Evolutionary conservation across 225 moss, liverwort and hornwort species (phyloP).

Genomic region (Sphagnum tenellum): DNA sequence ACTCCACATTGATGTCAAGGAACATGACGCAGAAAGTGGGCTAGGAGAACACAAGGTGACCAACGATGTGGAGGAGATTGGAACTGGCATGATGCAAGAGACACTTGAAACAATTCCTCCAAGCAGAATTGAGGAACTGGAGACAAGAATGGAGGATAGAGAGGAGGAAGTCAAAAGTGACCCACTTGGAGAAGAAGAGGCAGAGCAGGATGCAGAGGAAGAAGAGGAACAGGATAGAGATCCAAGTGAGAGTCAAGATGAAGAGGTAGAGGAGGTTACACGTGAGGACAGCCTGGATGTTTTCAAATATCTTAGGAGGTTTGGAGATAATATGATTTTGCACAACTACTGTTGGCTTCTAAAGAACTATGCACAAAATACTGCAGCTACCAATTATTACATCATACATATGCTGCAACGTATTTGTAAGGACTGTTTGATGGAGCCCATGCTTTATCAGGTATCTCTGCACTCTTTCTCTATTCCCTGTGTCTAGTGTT

Average conservation of each 20-base stretch:
- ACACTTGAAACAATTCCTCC: no score
- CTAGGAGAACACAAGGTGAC: no score
- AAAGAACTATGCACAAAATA: constrained; percentile 63
- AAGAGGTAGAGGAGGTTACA: constrained; percentile 35
- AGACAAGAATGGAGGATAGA: no score
- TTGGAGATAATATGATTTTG: constrained; percentile 68
- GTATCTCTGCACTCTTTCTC: constrained; percentile 16
- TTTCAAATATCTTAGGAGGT: constrained; percentile 35
- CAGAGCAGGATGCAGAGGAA: constrained; percentile 12
- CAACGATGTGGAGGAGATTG: no score
- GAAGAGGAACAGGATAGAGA: constrained; percentile 23
- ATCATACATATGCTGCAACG: constrained; percentile 90
- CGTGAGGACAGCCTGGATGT: constrained; percentile 71
- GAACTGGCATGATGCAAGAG: no score
- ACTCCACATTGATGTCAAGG: background rate
- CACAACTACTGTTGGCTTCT: constrained; percentile 91
- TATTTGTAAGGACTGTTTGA: constrained; percentile 64
- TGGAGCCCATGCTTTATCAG: constrained; percentile 97
- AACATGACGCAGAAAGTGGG: no score
- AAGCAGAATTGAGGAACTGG: no score
- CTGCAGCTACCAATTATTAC: constrained; percentile 64
- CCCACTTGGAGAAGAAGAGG: constrained; percentile 1
- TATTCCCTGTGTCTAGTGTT: no score
- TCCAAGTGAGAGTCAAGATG: background rate
- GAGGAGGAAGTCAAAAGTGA: no score